Conservation (phyloP, 805 yeast species). For the Candida ortonii region DNA sequence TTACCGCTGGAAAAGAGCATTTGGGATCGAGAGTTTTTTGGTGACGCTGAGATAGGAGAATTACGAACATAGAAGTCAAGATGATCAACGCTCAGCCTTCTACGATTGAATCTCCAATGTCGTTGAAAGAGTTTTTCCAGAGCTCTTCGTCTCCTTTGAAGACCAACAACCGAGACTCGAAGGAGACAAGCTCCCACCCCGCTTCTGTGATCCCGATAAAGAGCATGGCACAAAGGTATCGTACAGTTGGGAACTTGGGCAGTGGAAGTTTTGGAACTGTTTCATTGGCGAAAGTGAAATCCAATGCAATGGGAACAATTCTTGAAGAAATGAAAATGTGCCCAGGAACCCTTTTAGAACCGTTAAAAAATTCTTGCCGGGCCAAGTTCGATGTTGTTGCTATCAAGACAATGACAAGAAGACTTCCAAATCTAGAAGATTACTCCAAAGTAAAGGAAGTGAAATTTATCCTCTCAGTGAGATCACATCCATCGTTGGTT, state of each 20-base stretch:
- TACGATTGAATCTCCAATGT: constrained; percentile 11
- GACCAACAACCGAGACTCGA: too few relatives aligned
- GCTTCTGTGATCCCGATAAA: constrained; percentile 37
- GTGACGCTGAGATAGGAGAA: too few relatives aligned
- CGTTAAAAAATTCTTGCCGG: constrained; percentile 20
- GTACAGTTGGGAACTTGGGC: constrained; percentile 54
- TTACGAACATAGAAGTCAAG: background rate
- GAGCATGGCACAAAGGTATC: constrained; percentile 43
- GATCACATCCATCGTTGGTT: constrained; percentile 69
- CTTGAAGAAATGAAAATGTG: constrained; percentile 22
- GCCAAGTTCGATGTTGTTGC: constrained; percentile 52
- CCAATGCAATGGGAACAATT: constrained; percentile 12
- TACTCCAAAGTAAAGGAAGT: constrained; percentile 64
- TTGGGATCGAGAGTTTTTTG: too few relatives aligned
- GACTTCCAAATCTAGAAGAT: constrained; percentile 50
- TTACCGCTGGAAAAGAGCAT: too few relatives aligned
- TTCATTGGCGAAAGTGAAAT: constrained; percentile 52
- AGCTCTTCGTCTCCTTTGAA: constrained; percentile 9
- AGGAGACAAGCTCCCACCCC: constrained; percentile 3
- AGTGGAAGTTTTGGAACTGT: constrained; percentile 78
- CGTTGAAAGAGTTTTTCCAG: constrained; percentile 17
- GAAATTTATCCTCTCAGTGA: constrained; percentile 61
- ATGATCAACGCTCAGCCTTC: constrained; percentile 20
- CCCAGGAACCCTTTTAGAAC: constrained; percentile 54
- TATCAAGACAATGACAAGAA: constrained; percentile 70